Base-by-base conservation (phyloP, 2,329 filamentous ascomycete genomes). In the Clarireedia sp. region DNA sequence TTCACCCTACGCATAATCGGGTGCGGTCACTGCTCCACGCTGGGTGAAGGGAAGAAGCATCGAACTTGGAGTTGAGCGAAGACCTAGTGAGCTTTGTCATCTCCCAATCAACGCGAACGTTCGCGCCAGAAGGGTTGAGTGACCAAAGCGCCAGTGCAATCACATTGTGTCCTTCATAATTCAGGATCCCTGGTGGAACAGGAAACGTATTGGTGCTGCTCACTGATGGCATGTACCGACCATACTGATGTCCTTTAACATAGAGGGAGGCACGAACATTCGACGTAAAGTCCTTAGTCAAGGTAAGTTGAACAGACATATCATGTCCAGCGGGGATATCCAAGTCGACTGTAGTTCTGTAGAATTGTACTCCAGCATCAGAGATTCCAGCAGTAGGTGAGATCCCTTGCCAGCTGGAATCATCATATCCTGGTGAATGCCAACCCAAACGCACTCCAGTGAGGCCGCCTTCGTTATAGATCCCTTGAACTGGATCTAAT, bases 391-490 rank as follows among this genome's bases (percentile, higher is more conserved):
- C n/a, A 4, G 37, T 10, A 14, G 37, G 37, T 14, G 37, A 38
- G 12, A 1, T 14, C 12, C 5, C 3, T 14, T 14, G 12, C 38
- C 48, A 51, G 14, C 17, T 21, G 33, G 69, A 65, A 59, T 76
- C 75, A 10, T 79, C 72, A 59, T 77, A 82, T 2, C 74, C 78
- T 0, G 80, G 79, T 1, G 83, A 72, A 60, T 82, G 78, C 73
- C 76, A 78, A 10, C 81, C 80, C 0, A 81, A 68, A 9, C 81
- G 74, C 63, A 83, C 81, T 1, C 76, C 77, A 41, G 74, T 75
- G 3, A 83, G 72, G 0, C 80, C 79, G 19, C 80, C 81, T 64
- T 83, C 80, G 45, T 29, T 19, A 36, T 41, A 9, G 49, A 33
- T n/a, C 5, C 41, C n/a, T 12, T 21, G 41, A 19, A 19, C 19